Evolutionary conservation across 106 monocot genomes (phyloP).

Genomic region (Allium fistulosum): DNA sequence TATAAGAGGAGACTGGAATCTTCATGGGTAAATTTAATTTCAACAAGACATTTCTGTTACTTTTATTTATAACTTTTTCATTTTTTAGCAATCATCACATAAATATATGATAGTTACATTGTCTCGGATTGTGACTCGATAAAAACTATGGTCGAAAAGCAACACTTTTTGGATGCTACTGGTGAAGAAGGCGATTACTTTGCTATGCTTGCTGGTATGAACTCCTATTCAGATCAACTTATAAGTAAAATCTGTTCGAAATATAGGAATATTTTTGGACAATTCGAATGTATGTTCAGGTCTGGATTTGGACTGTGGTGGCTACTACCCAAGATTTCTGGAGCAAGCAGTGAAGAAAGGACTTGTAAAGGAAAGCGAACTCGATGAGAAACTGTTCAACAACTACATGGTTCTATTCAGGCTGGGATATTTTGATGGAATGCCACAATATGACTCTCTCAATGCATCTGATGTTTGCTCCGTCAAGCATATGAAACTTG

Average conservation of each 20-base stretch:
- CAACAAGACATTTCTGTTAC: not conserved
- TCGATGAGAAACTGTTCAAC: conserved; percentile 16
- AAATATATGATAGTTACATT: conserved; percentile 11
- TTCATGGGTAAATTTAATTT: conserved; percentile 29
- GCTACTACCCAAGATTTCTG: not conserved
- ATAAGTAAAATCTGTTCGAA: no score
- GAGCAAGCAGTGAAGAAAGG: conserved; percentile 4
- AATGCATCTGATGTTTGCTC: conserved; percentile 2
- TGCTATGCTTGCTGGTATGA: conserved; percentile 2
- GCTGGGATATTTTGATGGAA: conserved; percentile 14
- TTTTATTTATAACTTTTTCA: not conserved
- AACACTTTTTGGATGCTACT: conserved; percentile 1
- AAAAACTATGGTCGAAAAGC: not conserved
- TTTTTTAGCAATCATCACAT: no score
- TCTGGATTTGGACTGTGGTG: conserved; percentile 18
- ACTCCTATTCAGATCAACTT: not conserved
- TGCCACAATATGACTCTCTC: not conserved
- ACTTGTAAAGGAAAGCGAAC: not conserved
- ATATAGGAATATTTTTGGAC: not conserved
- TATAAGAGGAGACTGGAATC: conserved; percentile 28
- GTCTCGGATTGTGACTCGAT: conserved; percentile 30
- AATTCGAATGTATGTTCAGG: conserved; percentile 1
- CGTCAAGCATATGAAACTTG: not conserved
- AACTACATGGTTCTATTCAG: conserved; percentile 15
- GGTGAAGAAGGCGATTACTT: conserved; percentile 2